Base-by-base conservation (phyloP, 2,329 filamentous ascomycete genomes). In the Aureobasidium sp. region DNA sequence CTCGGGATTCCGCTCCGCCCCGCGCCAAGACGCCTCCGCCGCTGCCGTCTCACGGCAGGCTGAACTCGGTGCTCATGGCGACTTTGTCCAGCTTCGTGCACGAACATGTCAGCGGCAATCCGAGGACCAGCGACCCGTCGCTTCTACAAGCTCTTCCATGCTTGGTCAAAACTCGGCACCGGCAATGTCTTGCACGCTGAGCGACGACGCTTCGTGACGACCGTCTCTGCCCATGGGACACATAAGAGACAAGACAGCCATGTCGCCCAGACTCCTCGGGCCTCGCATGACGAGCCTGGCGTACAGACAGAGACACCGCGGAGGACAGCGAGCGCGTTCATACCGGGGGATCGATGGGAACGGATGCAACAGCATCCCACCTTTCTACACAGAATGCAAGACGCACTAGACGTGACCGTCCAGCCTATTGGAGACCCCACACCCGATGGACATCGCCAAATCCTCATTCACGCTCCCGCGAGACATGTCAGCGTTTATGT, bases 91-190 rank as follows among this genome's bases (percentile, higher is more conserved):
- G 22, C 41, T 41, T 3, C 12, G 29, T 36, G n/a, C 22, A n/a
- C 11, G 17, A 12, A 8, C 15, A 58, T 58, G 55, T 15, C 55
- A 25, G 20, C 42, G 20, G 17, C 34, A 48, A 6, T 58, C 6
- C 22, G 55, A 34, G 55, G 48, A 1, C 37, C 39, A 8, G 68
- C 68, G 36, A 65, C 67, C n/a, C 61, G 68, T 47, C 74, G 73
- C 67, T 79, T 80, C 69, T 78, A 77, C 67, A 69, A 70, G 14
- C 72, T 72, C 57, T 79, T 79, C 66, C 78, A 78, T 68, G 70
- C 69, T 67, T 80, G 76, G 77, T 75, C 52, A 15, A 42, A 29
- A 12, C 37, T 61, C 39, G 25, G 6, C n/a, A 44, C 53, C 29
- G n/a, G 17, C 17, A 44, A 8, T 8, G 29, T 29, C 15, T 14